A percentile compares a stretch with the other conserved stretches of the same genome.
phyloP scores from a whole-genome alignment of 805 yeast genomes.

The Teunomyces kruisii region DNA sequence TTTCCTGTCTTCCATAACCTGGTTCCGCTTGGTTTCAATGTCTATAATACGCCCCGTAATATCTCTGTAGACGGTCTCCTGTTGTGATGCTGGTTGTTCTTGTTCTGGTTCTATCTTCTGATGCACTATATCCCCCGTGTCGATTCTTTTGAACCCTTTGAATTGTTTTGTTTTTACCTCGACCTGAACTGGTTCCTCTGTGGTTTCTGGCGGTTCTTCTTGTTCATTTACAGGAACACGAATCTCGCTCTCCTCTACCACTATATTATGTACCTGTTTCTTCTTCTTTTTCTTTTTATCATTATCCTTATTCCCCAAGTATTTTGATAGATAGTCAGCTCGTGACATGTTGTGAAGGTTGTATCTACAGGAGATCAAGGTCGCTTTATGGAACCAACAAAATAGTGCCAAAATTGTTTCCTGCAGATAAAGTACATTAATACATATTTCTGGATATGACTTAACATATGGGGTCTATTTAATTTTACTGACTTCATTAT shows the following conservation, averaged over 20 bases:
- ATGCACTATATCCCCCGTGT: conserved; percentile 9
- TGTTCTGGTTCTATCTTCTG: background rate
- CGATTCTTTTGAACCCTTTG: conserved; percentile 40
- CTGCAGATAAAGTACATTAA: no score
- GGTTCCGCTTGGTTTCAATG: conserved; percentile 25
- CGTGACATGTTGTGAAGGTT: background rate
- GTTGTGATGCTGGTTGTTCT: conserved; percentile 1
- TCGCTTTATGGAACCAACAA: background rate
- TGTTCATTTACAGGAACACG: background rate
- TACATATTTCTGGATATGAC: background rate
- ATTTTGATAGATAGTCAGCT: conserved; percentile 1
- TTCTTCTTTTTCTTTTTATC: background rate
- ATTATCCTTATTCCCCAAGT: background rate
- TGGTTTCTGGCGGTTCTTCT: background rate
- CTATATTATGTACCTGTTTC: background rate
- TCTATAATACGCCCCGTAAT: conserved; percentile 55
- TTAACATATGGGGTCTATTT: background rate
- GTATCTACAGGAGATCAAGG: background rate
- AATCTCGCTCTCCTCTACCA: conserved; percentile 16
- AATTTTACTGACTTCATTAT: conserved; percentile 34
- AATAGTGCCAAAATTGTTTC: no score
- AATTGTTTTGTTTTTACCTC: conserved; percentile 12
- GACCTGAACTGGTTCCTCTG: conserved; percentile 21
- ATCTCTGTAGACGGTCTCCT: conserved; percentile 58
- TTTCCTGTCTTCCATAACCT: conserved; percentile 22